Evolutionary conservation across 805 yeast species (phyloP), one percentile per base, ranked within the genome.

Genomic region (Starmerella riodocensis): DNA sequence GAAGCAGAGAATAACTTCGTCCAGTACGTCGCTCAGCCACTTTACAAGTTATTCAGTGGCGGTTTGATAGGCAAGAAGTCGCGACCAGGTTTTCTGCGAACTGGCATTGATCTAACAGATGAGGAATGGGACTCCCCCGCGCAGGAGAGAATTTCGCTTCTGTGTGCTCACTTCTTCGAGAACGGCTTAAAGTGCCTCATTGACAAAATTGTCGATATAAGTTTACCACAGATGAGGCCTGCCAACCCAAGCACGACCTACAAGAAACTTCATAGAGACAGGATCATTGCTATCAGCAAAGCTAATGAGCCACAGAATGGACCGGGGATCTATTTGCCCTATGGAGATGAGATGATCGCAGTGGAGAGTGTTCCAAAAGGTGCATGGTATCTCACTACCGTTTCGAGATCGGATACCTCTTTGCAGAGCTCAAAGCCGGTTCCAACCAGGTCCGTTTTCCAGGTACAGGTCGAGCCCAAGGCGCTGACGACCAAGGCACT

Each of bases 1-100:
- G 21, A n/a, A 4, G 5, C 6, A 8, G 34, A 31, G 14, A 6
- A 73, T 6, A 14, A 13, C 9, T 82, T 62, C 56, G 67, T 70
- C 5, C 63, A 66, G 32, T 78, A 84, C 49, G 66, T 91, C 6
- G 59, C 85, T 7, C 74, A 73, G 20, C 98, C 97, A 2, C 52
- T 88, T 11, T 88, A 85, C 61, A 86, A 88, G 54, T 54, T 86
- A 7, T 60, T 76, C 27, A 66, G 83, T 0, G 66, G 71, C 36
- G 65, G 80, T 0, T 53, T 88, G 9, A 66, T 83, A 0, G 64
- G 70, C 2, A 55, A 59, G 4, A 60, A 61, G 0, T 53, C 83
- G 14, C 53, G 67, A 8, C 40, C 42, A 3, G 55, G 70, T 18
- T 56, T 83, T n/a, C 61, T 65, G 51, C 51, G 62, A 1, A 60